phyloP scores from a whole-genome alignment of 2,329 filamentous ascomycete genomes.

The Alternaria tenuissima region DNA sequence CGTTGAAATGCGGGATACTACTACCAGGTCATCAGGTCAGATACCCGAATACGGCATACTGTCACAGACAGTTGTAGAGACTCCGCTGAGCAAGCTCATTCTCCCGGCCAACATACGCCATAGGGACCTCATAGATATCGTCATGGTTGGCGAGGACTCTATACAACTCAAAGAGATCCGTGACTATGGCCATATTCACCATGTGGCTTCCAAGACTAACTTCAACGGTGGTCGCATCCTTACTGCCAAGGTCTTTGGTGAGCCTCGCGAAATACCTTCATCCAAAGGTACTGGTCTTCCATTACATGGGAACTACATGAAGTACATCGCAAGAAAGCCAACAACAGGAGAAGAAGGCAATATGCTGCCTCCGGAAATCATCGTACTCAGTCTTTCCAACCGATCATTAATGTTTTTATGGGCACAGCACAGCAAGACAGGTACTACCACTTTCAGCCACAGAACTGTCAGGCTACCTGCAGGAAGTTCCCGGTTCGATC shows the following conservation, averaged over 20 bases:
- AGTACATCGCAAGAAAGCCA: constrained; percentile 23
- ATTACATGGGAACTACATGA: constrained; percentile 21
- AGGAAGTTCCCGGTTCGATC: constrained; percentile 61
- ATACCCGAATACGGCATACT: constrained; percentile 73
- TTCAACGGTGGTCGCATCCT: constrained; percentile 77
- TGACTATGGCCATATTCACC: constrained; percentile 73
- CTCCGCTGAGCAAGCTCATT: constrained; percentile 77
- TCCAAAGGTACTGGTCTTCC: constrained; percentile 30
- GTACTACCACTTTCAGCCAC: constrained; percentile 67
- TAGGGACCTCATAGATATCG: constrained; percentile 76
- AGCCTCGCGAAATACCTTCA: constrained; percentile 33
- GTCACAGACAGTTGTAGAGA: constrained; percentile 78
- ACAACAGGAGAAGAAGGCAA: constrained; percentile 31
- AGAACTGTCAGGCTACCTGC: constrained; percentile 67
- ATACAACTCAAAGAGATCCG: constrained; percentile 82
- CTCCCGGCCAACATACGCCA: constrained; percentile 81
- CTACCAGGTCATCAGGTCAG: constrained; percentile 47
- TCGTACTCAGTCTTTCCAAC: constrained; percentile 78
- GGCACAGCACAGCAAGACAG: constrained; percentile 58
- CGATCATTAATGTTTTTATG: constrained; percentile 81
- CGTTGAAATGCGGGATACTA: constrained; percentile 33
- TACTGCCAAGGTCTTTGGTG: constrained; percentile 78
- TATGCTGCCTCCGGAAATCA: constrained; percentile 73
- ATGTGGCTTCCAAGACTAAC: constrained; percentile 79
- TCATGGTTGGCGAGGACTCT: constrained; percentile 83